Evolutionary conservation across 2,329 filamentous ascomycete genomes (phyloP).

Genomic region (Talaromyces sp.): DNA sequence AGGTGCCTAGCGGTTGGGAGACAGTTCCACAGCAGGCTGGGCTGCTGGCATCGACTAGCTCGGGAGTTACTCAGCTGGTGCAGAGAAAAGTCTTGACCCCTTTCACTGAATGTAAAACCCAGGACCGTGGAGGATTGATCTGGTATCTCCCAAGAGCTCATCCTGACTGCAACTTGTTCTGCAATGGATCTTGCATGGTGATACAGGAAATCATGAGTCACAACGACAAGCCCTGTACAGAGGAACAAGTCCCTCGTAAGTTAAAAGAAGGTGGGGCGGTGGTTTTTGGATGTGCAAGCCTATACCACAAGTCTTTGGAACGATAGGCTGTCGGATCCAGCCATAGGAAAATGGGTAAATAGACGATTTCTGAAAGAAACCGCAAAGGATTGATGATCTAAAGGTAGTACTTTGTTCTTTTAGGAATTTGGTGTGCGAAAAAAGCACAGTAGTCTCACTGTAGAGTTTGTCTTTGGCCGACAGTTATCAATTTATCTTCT

Average conservation of each 20-base stretch:
- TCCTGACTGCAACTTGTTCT: background rate
- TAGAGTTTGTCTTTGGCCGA: too few species aligned
- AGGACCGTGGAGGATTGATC: background rate
- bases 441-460: too few species aligned
- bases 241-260: background rate
- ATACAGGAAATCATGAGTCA: background rate
- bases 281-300: background rate
- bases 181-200: background rate
- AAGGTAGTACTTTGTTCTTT: too few species aligned
- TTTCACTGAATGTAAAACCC: background rate
- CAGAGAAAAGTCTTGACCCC: background rate
- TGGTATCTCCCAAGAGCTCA: background rate
- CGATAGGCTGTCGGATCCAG: background rate
- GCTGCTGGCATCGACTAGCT: background rate
- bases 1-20: background rate
- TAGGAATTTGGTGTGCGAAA: too few species aligned
- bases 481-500: too few species aligned
- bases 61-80: background rate
- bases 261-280: background rate
- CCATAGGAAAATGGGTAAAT: too few species aligned
- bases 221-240: background rate
- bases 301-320: background rate
- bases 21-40: background rate
- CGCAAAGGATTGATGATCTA: too few species aligned
- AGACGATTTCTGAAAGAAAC: too few species aligned